Conservation (phyloP, 441 rosid species). For the Metrosideros polymorpha region DNA sequence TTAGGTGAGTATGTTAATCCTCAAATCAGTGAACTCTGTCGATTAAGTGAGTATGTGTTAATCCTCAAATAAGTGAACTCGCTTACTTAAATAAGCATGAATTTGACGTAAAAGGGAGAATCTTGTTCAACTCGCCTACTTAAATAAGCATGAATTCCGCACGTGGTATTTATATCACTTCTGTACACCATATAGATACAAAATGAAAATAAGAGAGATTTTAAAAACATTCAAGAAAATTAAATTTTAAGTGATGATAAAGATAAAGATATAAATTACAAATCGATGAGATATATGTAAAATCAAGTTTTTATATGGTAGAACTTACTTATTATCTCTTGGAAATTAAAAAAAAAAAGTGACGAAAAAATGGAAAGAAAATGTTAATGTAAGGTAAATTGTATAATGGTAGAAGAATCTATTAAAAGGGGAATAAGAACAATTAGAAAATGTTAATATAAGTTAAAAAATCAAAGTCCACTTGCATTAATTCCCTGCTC, state of each 20-base stretch:
- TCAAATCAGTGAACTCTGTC: not conserved
- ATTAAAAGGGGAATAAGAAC: not conserved
- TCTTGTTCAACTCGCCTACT: not conserved
- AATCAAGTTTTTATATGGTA: not conserved
- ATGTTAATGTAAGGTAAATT: not conserved
- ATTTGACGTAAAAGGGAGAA: not conserved
- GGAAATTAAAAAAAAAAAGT: not conserved
- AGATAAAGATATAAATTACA: not conserved
- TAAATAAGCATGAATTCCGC: not conserved
- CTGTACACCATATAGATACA: not conserved
- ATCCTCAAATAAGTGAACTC: no score
- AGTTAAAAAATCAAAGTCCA: not conserved
- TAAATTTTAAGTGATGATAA: not conserved
- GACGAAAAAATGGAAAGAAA: not conserved
- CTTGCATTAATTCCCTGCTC: not conserved
- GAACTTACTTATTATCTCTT: not conserved
- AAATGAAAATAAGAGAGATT: not conserved
- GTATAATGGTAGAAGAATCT: not conserved
- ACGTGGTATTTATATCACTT: not conserved
- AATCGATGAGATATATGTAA: not conserved
- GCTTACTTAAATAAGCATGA: no score
- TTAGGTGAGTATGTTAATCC: not conserved
- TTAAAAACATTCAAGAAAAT: not conserved
- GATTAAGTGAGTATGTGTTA: no score
- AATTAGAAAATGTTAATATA: not conserved